Evolutionary conservation across 2,329 filamentous ascomycete genomes (phyloP).

Genomic region (Microsporum canis): DNA sequence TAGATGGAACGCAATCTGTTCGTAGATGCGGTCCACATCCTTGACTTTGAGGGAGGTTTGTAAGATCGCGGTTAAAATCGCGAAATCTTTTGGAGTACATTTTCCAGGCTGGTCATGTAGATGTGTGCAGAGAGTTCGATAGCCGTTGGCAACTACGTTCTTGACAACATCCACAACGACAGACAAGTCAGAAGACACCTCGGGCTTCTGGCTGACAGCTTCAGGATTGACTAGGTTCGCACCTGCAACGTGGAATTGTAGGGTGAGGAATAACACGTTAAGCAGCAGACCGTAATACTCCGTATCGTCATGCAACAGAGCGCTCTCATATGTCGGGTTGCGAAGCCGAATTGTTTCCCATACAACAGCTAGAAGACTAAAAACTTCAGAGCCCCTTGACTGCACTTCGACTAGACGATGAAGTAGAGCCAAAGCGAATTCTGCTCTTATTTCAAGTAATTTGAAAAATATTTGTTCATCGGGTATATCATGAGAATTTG

Average conservation of each 20-base stretch:
- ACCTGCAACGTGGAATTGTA: slow-evolving; percentile 43
- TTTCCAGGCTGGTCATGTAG: slow-evolving; percentile 62
- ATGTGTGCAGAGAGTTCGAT: slow-evolving; percentile 67
- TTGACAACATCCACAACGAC: slow-evolving; percentile 70
- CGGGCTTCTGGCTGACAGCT: slow-evolving; percentile 26
- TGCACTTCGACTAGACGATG: slow-evolving; percentile 59
- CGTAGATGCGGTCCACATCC: slow-evolving; percentile 58
- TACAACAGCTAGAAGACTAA: slow-evolving; percentile 44
- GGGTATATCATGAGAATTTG: slow-evolving; percentile 61
- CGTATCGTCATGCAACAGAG: slow-evolving; percentile 45
- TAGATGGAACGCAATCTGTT: slow-evolving; percentile 59
- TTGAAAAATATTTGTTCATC: slow-evolving; percentile 73
- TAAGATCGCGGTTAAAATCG: slow-evolving; percentile 74
- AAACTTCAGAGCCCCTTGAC: slow-evolving; percentile 41
- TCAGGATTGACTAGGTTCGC: slow-evolving; percentile 26
- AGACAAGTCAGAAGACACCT: slow-evolving; percentile 37
- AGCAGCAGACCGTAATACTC: slow-evolving; percentile 74
- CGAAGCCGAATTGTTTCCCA: slow-evolving; percentile 50
- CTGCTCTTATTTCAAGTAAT: slow-evolving; percentile 63
- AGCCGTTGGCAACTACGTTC: slow-evolving; percentile 66
- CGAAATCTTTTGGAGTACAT: slow-evolving; percentile 67
- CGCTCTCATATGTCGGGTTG: slow-evolving; percentile 48
- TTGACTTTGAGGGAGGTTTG: slow-evolving; percentile 74
- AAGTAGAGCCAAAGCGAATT: slow-evolving; percentile 69
- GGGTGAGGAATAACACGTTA: slow-evolving; percentile 70